These are phyloP conservation scores for Tardiomyces depauwii DNA, from an alignment of 1,139 yeast genomes.

Conservation along the genomic window DNA sequence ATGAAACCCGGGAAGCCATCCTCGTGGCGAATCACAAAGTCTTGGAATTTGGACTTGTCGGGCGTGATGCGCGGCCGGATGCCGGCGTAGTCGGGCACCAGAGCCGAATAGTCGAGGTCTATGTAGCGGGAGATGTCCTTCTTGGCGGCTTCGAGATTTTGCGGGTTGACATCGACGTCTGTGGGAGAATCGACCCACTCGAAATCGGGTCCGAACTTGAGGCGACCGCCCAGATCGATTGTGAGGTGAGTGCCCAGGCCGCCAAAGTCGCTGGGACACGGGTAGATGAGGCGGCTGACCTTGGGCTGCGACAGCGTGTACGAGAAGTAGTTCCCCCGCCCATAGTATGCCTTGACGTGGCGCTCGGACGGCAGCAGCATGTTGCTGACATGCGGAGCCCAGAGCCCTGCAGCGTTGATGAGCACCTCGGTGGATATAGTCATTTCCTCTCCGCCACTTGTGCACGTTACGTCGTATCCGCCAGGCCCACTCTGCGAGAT, in stretches of 20 bases:
- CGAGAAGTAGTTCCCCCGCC: slow-evolving; percentile 74
- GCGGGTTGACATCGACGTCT: slow-evolving; percentile 23
- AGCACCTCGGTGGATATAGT: slow-evolving; percentile 45
- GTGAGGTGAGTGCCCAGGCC: slow-evolving; percentile 85
- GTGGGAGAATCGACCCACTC: slow-evolving; percentile 56
- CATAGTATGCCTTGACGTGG: slow-evolving; percentile 51
- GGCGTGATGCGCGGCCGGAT: slow-evolving; percentile 67
- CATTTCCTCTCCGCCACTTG: slow-evolving; percentile 26
- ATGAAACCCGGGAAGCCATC: slow-evolving; percentile 68
- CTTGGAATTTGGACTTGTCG: slow-evolving; percentile 43
- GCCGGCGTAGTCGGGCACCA: slow-evolving; percentile 67
- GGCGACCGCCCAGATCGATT: slow-evolving; percentile 66
- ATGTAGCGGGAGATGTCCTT: slow-evolving; percentile 52
- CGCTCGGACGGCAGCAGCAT: slow-evolving; percentile 53
- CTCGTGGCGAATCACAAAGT: slow-evolving; percentile 58
- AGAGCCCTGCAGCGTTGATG: slow-evolving; percentile 69
- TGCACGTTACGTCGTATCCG: slow-evolving; percentile 18
- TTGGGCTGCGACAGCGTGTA: slow-evolving; percentile 37
- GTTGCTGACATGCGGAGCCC: slow-evolving; percentile 60
- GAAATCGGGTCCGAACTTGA: slow-evolving; percentile 80
- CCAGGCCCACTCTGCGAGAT: slow-evolving; percentile 24
- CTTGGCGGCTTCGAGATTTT: slow-evolving; percentile 43
- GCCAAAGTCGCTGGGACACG: slow-evolving; percentile 66
- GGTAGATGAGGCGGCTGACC: slow-evolving; percentile 44
- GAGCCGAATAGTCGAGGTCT: slow-evolving; percentile 35